phyloP scores from a whole-genome alignment of 176 grass and related monocot genomes.

The Triticum urartu region DNA sequence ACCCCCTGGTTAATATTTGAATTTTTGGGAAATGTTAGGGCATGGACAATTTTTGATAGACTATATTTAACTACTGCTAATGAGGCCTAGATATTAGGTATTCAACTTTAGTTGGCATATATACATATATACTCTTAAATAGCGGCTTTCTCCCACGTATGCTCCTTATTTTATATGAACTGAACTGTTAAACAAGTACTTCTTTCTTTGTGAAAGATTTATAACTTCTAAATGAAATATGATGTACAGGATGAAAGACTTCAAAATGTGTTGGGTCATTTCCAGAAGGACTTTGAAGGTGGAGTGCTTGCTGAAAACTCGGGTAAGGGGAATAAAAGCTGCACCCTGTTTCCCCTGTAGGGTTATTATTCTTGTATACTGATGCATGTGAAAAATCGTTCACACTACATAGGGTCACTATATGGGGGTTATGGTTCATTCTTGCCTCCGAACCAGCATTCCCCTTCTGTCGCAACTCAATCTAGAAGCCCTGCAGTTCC shows the following conservation, averaged over 20 bases:
- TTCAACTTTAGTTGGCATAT: constrained; percentile 12
- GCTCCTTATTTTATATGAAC: not conserved
- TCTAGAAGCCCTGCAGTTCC: constrained; percentile 41
- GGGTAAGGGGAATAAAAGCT: constrained; percentile 46
- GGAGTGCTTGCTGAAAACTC: constrained; percentile 33
- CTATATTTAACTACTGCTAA: constrained; percentile 18
- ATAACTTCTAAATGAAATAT: constrained; percentile 24
- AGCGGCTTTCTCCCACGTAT: not conserved
- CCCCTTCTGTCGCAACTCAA: constrained; percentile 37
- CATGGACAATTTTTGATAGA: constrained; percentile 14
- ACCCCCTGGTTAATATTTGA: not conserved
- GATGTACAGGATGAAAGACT: constrained; percentile 60
- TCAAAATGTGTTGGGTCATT: constrained; percentile 63
- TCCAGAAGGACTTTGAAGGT: constrained; percentile 64
- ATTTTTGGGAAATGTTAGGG: not conserved
- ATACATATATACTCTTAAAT: not conserved
- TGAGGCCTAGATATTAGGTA: not conserved
- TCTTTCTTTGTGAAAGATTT: not conserved
- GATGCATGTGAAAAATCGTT: constrained; percentile 34
- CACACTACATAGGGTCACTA: constrained; percentile 40
- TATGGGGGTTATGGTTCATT: constrained; percentile 61
- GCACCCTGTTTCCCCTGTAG: constrained; percentile 8
- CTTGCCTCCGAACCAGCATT: constrained; percentile 41
- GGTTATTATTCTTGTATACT: constrained; percentile 26
- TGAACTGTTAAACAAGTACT: constrained; percentile 2